Percentiles rank a stretch among this genome's conserved stretches.
phyloP scores from a whole-genome alignment of 176 grass and related monocot species.

The Miscanthus lutarioriparius region DNA sequence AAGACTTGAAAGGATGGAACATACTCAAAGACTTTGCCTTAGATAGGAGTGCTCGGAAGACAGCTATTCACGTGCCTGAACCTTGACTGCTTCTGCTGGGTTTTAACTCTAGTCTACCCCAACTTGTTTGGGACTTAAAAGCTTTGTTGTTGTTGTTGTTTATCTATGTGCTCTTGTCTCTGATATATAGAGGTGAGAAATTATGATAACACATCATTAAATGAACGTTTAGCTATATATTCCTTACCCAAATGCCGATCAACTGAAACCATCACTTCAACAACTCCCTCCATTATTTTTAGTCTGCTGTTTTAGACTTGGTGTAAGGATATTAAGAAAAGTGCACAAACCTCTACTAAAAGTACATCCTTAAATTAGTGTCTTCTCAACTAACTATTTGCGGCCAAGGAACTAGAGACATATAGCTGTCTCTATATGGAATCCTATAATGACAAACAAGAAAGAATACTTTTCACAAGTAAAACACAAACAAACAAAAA shows the following conservation, averaged over 20 bases:
- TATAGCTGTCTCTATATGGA: background rate
- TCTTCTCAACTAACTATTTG: background rate
- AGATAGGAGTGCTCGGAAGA: too few relatives aligned
- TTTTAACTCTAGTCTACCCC: too few relatives aligned
- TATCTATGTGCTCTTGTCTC: background rate
- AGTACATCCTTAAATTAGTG: background rate
- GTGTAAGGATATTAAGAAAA: background rate
- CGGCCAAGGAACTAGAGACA: background rate
- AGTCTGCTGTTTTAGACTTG: background rate
- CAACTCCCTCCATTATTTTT: background rate
- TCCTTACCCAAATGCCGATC: background rate
- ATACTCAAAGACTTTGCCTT: too few relatives aligned
- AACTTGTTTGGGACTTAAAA: too few relatives aligned
- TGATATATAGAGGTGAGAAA: constrained; percentile 9
- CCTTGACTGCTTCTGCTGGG: too few relatives aligned
- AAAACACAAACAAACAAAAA: background rate
- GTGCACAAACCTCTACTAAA: background rate
- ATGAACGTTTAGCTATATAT: constrained; percentile 3
- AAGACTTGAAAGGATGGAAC: too few relatives aligned
- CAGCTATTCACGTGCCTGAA: too few relatives aligned
- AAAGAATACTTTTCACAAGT: background rate
- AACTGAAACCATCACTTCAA: constrained; percentile 19
- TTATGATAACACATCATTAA: constrained; percentile 5
- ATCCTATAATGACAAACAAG: background rate
- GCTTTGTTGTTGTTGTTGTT: too few relatives aligned